Conservation (phyloP, 352 stramenopile genomes). For the Peronospora destructor region DNA sequence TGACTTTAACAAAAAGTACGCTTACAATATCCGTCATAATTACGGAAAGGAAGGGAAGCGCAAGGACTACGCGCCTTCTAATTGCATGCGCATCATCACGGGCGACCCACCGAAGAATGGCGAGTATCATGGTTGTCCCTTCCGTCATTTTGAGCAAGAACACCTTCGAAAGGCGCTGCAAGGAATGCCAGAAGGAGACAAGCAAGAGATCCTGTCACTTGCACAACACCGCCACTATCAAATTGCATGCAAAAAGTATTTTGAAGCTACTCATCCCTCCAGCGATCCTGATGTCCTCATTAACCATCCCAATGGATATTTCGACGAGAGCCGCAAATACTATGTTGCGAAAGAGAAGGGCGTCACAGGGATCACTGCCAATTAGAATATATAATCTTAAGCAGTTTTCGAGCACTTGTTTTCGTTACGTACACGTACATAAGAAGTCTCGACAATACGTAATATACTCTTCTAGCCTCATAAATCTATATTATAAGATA, state of each 20-base stretch:
- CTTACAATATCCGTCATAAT: constrained; percentile 98
- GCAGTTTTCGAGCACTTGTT: too few species aligned
- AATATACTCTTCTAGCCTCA: too few species aligned
- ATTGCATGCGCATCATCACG: constrained; percentile 97
- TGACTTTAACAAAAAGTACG: constrained; percentile 98
- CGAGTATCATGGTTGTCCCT: constrained; percentile 98
- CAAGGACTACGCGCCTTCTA: constrained; percentile 94
- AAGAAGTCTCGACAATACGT: too few species aligned
- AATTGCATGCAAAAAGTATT: constrained; percentile 97
- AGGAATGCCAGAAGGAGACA: constrained; percentile 72
- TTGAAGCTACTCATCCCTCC: constrained; percentile 90
- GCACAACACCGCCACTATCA: constrained; percentile 93
- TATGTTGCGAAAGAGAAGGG: constrained; percentile 78
- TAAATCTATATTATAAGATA: too few species aligned
- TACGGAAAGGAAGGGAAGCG: constrained; percentile 99
- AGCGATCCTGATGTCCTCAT: constrained; percentile 88
- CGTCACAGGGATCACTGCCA: constrained; percentile 43
- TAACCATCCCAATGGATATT: constrained; percentile 99
- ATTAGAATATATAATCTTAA: constrained; percentile 5
- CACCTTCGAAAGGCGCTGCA: constrained; percentile 88
- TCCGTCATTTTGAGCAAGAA: constrained; percentile 92
- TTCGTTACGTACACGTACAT: too few species aligned
- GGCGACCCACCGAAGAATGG: constrained; percentile 88
- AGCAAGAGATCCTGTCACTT: constrained; percentile 89
- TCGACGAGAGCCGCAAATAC: constrained; percentile 93